phyloP scores from a whole-genome alignment of 345 rosid species.

The Aurinia saxatilis region DNA sequence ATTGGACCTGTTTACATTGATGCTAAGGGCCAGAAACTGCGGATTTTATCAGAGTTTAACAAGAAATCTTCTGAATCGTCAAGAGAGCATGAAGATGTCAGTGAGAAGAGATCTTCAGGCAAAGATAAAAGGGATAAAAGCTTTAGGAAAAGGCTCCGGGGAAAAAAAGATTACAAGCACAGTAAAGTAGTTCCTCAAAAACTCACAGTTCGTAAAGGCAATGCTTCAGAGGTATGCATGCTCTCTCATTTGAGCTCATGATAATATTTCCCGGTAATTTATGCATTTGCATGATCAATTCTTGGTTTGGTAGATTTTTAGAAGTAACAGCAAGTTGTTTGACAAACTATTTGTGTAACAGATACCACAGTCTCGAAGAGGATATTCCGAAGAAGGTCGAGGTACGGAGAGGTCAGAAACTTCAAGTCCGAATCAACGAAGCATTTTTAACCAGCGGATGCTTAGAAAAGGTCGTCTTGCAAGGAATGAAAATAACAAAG shows the following conservation, averaged over 20 bases:
- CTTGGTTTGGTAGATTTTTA: conserved; percentile 2
- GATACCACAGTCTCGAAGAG: conserved; percentile 31
- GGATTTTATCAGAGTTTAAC: conserved; percentile 65
- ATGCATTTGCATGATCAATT: neutral
- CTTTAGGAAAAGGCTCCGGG: conserved; percentile 38
- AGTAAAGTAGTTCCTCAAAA: conserved; percentile 49
- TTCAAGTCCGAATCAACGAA: conserved; percentile 29
- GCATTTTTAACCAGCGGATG: conserved; percentile 42
- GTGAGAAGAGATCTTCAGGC: conserved; percentile 31
- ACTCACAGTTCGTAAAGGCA: conserved; percentile 32
- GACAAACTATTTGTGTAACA: conserved; percentile 6
- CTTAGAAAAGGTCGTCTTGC: conserved; percentile 45
- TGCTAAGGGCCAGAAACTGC: conserved; percentile 71
- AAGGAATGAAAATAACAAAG: conserved; percentile 34
- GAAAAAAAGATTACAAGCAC: conserved; percentile 43
- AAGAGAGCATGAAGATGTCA: conserved; percentile 6
- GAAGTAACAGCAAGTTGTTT: neutral
- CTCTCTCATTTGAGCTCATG: conserved; percentile 33
- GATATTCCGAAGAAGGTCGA: conserved; percentile 28
- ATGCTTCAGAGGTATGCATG: conserved; percentile 47
- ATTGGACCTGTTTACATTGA: conserved; percentile 86
- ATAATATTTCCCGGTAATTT: neutral
- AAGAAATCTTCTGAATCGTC: conserved; percentile 19
- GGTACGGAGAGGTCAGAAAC: conserved; percentile 30
- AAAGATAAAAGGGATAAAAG: conserved; percentile 34